These are phyloP conservation scores for Kodamaea fungicola DNA, from an alignment of 1,139 yeast species.

Conservation along the genomic window DNA sequence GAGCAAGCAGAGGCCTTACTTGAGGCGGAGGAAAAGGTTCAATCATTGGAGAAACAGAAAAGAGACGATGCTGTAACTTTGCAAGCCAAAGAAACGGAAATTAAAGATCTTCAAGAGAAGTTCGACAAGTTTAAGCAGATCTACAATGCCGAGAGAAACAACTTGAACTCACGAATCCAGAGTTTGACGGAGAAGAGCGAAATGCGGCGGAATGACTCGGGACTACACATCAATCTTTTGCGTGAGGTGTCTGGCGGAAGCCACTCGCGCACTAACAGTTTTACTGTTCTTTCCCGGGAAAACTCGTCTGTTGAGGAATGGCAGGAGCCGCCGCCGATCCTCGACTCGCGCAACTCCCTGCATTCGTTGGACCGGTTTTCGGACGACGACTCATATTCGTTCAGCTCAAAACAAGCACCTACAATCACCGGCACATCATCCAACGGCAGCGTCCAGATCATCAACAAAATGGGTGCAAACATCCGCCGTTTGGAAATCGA, in stretches of 20 bases:
- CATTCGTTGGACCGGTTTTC: slow-evolving; percentile 5
- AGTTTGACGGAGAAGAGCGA: slow-evolving; percentile 17
- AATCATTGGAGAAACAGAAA: slow-evolving; percentile 13
- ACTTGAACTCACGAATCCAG: slow-evolving; percentile 25
- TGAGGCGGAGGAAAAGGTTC: slow-evolving; percentile 11
- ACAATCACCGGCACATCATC: slow-evolving; percentile 1
- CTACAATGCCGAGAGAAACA: slow-evolving; percentile 29
- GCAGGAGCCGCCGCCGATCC: slow-evolving; percentile 1
- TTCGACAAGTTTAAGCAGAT: slow-evolving; percentile 28
- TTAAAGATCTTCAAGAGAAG: slow-evolving; percentile 26
- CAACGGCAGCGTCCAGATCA: slow-evolving; percentile 49
- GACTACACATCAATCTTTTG: not conserved
- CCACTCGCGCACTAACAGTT: not conserved
- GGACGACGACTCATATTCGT: slow-evolving; percentile 4
- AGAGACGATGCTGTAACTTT: slow-evolving; percentile 22
- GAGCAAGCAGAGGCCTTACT: slow-evolving; percentile 21
- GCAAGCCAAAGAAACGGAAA: slow-evolving; percentile 23
- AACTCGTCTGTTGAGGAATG: slow-evolving; percentile 14
- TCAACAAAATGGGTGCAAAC: slow-evolving; percentile 70
- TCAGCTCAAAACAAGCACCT: slow-evolving; percentile 2
- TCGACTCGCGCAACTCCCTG: slow-evolving; percentile 7
- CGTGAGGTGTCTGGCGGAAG: not conserved
- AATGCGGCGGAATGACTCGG: not conserved
- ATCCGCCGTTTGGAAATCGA: slow-evolving; percentile 81
- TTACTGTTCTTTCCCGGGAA: not conserved